phyloP scores from a whole-genome alignment of 2,329 filamentous ascomycete genomes.

The Pseudofabraea citricarpa region DNA sequence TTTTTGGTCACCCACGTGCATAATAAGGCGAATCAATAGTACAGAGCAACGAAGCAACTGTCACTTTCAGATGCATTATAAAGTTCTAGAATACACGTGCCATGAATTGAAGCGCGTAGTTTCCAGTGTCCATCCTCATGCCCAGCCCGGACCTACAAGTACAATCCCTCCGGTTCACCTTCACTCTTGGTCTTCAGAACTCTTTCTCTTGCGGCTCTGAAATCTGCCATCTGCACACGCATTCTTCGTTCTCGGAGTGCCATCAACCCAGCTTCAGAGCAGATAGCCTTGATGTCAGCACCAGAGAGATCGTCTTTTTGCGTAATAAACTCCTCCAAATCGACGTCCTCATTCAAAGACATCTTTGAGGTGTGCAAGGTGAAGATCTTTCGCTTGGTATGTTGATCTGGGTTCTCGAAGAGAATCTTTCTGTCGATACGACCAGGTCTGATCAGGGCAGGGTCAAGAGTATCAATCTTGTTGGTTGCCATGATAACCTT shows the following conservation, averaged over 20 bases:
- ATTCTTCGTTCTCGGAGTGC: constrained; percentile 91
- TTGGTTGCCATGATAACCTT: constrained; percentile 99
- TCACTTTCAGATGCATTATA: not conserved
- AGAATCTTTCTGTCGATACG: constrained; percentile 98
- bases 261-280: constrained; percentile 92
- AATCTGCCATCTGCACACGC: constrained; percentile 99
- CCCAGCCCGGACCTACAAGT: constrained; percentile 62
- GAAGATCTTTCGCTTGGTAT: constrained; percentile 97
- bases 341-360: constrained; percentile 94
- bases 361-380: constrained; percentile 98
- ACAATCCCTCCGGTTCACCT: constrained; percentile 95
- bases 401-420: constrained; percentile 68
- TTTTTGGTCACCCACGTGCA: too few species aligned
- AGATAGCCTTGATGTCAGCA: constrained; percentile 98
- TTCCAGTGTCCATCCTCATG: not conserved
- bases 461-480: constrained; percentile 98
- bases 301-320: constrained; percentile 97
- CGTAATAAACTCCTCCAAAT: constrained; percentile 95
- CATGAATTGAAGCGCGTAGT: not conserved
- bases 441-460: constrained; percentile 90
- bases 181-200: constrained; percentile 98
- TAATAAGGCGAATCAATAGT: too few species aligned
- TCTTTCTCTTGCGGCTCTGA: constrained; percentile 84
- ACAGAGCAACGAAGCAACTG: too few species aligned
- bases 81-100: not conserved